Percentiles rank a stretch among this genome's conserved stretches.
These are phyloP conservation scores for Eimeria falciformis DNA, from an alignment of 169 alveolate species.

Conservation along the genomic window DNA sequence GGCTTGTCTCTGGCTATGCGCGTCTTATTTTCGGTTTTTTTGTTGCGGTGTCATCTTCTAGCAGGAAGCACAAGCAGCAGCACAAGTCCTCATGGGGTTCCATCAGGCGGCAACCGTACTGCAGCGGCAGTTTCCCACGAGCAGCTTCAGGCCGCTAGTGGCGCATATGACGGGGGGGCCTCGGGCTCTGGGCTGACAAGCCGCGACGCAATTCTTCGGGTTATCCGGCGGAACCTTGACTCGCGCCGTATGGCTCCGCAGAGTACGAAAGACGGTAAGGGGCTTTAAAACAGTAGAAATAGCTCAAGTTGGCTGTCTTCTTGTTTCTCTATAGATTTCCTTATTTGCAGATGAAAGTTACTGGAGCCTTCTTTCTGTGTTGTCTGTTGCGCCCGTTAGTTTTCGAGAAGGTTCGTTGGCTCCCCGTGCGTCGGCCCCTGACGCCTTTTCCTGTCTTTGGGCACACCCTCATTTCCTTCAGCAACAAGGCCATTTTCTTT, in stretches of 20 bases:
- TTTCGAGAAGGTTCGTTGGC: constrained; percentile 84
- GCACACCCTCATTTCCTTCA: constrained; percentile 88
- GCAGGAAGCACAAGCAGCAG: constrained; percentile 69
- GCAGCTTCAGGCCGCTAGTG: constrained; percentile 55
- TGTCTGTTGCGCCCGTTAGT: constrained; percentile 54
- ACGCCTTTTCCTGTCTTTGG: constrained; percentile 87
- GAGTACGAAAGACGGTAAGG: constrained; percentile 62
- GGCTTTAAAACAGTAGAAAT: not conserved
- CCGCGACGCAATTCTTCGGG: constrained; percentile 69
- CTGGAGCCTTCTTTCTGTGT: not conserved
- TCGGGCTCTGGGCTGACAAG: constrained; percentile 52
- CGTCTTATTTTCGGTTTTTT: not conserved
- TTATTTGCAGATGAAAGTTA: not conserved
- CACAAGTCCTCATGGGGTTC: constrained; percentile 63
- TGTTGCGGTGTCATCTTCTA: not conserved
- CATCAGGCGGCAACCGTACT: constrained; percentile 46
- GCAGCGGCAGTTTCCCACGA: constrained; percentile 47
- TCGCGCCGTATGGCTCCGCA: constrained; percentile 64
- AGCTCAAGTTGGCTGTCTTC: not conserved
- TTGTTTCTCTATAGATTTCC: not conserved
- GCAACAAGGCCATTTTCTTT: constrained; percentile 88
- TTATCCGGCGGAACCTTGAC: constrained; percentile 72
- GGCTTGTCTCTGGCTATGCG: not conserved
- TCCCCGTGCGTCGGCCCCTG: constrained; percentile 85
- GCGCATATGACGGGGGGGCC: constrained; percentile 56